Percentiles rank a stretch among this genome's conserved stretches.
Evolutionary conservation across 257 asterid genomes (phyloP).

Genomic region (Coffea canephora): DNA sequence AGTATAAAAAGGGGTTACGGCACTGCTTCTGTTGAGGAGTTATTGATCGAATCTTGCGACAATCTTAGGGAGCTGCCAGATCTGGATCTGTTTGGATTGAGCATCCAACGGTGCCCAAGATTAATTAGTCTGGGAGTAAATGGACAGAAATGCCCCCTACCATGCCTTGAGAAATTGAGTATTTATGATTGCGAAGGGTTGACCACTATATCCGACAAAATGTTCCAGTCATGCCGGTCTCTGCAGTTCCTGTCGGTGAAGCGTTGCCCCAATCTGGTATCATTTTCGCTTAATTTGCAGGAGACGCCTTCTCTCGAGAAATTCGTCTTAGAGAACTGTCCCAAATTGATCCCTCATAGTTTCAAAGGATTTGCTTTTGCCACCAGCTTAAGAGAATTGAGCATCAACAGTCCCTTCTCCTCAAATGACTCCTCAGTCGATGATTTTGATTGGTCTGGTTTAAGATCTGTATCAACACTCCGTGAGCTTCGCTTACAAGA

Average conservation of each 20-base stretch:
- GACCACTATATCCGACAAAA: slow-evolving; percentile 15
- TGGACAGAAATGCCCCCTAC: too few species aligned
- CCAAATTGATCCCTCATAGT: slow-evolving; percentile 10
- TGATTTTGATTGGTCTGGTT: background rate
- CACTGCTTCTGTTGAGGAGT: too few species aligned
- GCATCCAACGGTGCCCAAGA: too few species aligned
- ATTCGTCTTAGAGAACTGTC: background rate
- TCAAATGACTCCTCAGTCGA: background rate
- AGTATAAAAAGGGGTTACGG: too few species aligned
- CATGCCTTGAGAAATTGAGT: too few species aligned
- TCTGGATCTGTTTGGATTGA: too few species aligned
- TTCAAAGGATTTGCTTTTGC: slow-evolving; percentile 6
- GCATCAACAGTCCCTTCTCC: background rate
- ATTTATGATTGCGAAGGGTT: slow-evolving; percentile 12
- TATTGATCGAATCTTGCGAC: too few species aligned
- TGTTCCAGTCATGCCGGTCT: slow-evolving; percentile 5
- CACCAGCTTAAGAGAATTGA: background rate
- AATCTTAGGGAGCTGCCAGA: too few species aligned
- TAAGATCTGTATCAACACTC: background rate
- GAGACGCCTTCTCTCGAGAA: background rate
- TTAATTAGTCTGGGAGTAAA: too few species aligned
- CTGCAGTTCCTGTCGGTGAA: fast-evolving
- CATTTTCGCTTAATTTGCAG: slow-evolving; percentile 1
- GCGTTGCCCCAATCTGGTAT: background rate
- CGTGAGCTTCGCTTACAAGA: fast-evolving